phyloP scores from a whole-genome alignment of 352 stramenopile genomes.

The Thalassiosira hispida region DNA sequence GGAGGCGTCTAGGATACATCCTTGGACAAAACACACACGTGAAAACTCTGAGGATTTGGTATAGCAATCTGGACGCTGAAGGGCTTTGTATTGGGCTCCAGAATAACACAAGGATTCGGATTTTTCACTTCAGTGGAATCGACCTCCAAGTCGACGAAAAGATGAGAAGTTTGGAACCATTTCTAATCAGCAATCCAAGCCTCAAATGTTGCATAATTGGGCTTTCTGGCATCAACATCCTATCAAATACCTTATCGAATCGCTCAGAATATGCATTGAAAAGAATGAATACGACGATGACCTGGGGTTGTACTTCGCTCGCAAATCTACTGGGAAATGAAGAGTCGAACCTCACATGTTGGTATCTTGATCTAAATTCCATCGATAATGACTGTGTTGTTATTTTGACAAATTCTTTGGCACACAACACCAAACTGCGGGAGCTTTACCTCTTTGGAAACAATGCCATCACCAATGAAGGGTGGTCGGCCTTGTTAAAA shows the following conservation, averaged over 20 bases:
- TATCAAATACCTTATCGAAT: not conserved
- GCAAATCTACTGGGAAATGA: too few relatives aligned
- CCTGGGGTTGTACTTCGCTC: too few relatives aligned
- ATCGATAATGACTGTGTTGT: not conserved
- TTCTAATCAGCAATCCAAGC: too few relatives aligned
- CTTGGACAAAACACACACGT: not conserved
- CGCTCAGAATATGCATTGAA: not conserved
- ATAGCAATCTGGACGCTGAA: not conserved
- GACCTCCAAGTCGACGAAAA: too few relatives aligned
- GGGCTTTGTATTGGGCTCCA: not conserved
- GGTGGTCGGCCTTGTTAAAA: constrained; percentile 2
- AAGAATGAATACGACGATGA: not conserved
- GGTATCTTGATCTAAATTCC: not conserved
- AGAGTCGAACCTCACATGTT: too few relatives aligned
- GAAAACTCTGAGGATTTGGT: not conserved
- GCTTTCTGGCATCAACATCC: not conserved
- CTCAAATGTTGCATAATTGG: too few relatives aligned
- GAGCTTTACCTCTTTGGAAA: not conserved
- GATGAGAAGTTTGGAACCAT: too few relatives aligned
- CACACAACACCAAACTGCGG: not conserved
- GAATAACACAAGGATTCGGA: not conserved
- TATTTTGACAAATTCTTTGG: not conserved
- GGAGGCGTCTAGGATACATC: not conserved
- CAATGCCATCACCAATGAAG: not conserved
- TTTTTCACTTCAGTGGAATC: not conserved